A percentile compares a stretch with the other conserved stretches of the same genome.
Evolutionary conservation across 2,329 filamentous ascomycete species (phyloP).

Genomic region (Anisogramma anomala): DNA sequence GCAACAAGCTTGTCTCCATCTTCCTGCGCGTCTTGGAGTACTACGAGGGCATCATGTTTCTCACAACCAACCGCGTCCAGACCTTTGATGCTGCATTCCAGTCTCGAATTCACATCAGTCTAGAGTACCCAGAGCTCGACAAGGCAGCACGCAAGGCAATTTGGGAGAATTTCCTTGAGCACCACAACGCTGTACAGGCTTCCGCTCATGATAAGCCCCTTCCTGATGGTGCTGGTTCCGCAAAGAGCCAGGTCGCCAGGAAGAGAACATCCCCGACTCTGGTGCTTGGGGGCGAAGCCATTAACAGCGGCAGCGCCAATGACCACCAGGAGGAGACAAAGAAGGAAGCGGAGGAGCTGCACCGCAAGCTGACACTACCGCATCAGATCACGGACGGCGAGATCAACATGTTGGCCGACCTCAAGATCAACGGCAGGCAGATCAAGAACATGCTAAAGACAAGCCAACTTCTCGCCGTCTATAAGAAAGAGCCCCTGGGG

Average conservation of each 20-base stretch:
- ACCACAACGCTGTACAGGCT: neutral
- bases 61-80: constrained; percentile 27
- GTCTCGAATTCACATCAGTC: constrained; percentile 25
- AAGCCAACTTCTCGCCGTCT: constrained; percentile 19
- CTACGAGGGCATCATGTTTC: constrained; percentile 26
- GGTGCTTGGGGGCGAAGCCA: neutral
- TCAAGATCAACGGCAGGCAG: constrained; percentile 23
- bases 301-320: neutral
- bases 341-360: neutral
- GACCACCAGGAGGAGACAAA: neutral
- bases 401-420: constrained; percentile 28
- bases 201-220: neutral
- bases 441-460: constrained; percentile 27
- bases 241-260: neutral
- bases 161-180: constrained; percentile 23
- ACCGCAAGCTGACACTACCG: neutral
- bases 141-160: constrained; percentile 21
- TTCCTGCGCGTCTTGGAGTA: constrained; percentile 25
- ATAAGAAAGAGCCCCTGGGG: neutral
- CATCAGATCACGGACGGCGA: constrained; percentile 21
- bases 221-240: neutral
- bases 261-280: neutral
- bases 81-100: constrained; percentile 27
- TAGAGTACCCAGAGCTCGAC: constrained; percentile 23
- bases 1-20: constrained; percentile 28